Base-by-base conservation (phyloP, 129 eudicot species). In the Helianthus tuberosus region DNA sequence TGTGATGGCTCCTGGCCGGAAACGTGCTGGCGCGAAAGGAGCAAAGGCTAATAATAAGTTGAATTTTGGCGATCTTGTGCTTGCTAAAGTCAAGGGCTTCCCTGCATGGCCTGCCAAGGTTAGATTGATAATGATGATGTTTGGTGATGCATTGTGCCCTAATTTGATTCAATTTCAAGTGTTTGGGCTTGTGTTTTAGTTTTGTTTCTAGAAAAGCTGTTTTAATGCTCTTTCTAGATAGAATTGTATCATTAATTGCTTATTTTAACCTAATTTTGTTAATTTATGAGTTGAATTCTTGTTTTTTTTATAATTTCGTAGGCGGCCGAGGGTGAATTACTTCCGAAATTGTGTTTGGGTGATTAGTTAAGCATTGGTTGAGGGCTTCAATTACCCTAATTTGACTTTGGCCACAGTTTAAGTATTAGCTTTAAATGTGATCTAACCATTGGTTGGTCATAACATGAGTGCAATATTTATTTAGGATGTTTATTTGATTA, bases 81-180 rank as follows among this genome's bases (percentile, higher is more conserved):
- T 93, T 53, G 98, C 98, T 62, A 93, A 93, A 81, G 98, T 93
- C 73, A 89, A 89, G 85, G 98, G 98, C 3, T 87, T 80, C 75
- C 98, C 98, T 75, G 87, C 96, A 58, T 93, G 98, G 98, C 98
- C 98, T 74, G 98, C 98, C 49, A 86, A 90, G 98, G 98, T 93
- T 75, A 43, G 77, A 71, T 43, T 74, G 10, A 57, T 16, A 20
- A 25, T 76, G 55, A 47, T 69, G 70, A 16, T 36, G 17, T 5
- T 1, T 25, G 12, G 13, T 47, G 51, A 10, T 64, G 47, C 78
- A 57, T 65, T 70, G 62, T 74, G 68, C 12, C 17, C 14, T 69
- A 48, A 49, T 25, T 46, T 13, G 59, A n/a, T 79, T 72, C 46
- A 54, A 49, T 41, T 57, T 55, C 51, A 12, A 52, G 11, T 67